Evolutionary conservation across 2,329 filamentous ascomycete species (phyloP), one percentile per base, ranked within the genome.

Genomic region (Penicillium verrucosum): DNA sequence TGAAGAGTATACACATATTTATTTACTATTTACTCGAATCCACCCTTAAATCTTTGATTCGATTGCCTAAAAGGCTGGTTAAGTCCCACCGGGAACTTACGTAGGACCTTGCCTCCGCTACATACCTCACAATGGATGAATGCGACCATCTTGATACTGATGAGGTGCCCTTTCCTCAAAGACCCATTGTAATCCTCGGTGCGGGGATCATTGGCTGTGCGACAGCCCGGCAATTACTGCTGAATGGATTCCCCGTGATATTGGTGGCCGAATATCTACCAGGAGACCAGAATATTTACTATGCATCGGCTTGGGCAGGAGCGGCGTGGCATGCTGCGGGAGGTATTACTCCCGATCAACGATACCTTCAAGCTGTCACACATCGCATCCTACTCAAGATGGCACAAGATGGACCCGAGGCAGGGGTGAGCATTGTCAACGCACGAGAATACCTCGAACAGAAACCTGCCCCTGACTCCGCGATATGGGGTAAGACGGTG

Each of bases 151-250:
- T 27, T 32, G 30, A 53, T 34, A 78, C 75, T 5, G 47, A 45
- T 23, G 37, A 47, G 7, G 36, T 60, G 0, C 70, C 72, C 4
- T 75, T 74, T 50, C 46, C 72, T 5, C 71, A 73, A 51, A 68
- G 71, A 9, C 69, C 71, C 6, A 59, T 75, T 34, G 56, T 75
- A 30, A 72, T 75, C 27, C 61, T 75, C 1, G 73, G 73, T n/a
- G 73, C 71, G 18, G 73, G 73, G 2, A 75, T 75, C 41, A 75
- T 75, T 29, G 73, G 73, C n/a, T 75, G 73, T 60, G 68, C 73
- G 4, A 59, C 72, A 2, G 73, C 73, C 7, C 65, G 67, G 23
- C 71, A 73, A 54, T 62, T 75, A 10, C 60, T 75, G 5, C 61
- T 65, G n/a, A 64, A 65, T 29, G 73, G 73, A 3, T 75, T 75